phyloP scores from a whole-genome alignment of 345 rosid genomes.

The Salix brachista region DNA sequence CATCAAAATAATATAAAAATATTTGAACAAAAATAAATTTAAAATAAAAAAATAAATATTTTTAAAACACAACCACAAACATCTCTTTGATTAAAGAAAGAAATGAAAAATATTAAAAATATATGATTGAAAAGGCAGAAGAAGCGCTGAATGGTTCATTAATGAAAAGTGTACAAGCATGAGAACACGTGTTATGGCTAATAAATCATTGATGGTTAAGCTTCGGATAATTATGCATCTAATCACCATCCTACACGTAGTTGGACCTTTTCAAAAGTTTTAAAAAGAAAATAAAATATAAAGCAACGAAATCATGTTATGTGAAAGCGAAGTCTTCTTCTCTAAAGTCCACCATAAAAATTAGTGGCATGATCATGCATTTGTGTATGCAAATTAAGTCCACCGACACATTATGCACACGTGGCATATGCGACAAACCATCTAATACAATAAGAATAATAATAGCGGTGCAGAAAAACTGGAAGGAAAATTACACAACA shows the following conservation, averaged over 20 bases:
- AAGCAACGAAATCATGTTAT: background rate
- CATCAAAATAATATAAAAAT: no score
- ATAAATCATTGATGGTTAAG: conserved; percentile 7
- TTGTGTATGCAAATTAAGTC: background rate
- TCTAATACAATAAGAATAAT: background rate
- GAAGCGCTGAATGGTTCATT: no score
- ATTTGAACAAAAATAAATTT: no score
- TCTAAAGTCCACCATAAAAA: background rate
- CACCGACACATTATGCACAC: conserved; percentile 31
- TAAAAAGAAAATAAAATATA: background rate
- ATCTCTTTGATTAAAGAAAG: no score
- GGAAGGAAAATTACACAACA: background rate
- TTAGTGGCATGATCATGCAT: background rate
- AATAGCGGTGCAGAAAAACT: background rate
- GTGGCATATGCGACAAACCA: conserved; percentile 38
- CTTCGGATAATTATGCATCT: background rate
- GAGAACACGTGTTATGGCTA: conserved; percentile 15
- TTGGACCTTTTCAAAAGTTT: background rate
- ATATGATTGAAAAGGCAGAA: no score
- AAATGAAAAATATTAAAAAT: no score
- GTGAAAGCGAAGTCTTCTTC: background rate
- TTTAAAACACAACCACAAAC: no score
- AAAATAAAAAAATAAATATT: no score
- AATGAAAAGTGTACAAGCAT: background rate
- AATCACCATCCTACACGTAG: background rate